These are phyloP conservation scores for Mollisia scopiformis DNA, from an alignment of 2,329 filamentous ascomycete species.

Conservation along the genomic window DNA sequence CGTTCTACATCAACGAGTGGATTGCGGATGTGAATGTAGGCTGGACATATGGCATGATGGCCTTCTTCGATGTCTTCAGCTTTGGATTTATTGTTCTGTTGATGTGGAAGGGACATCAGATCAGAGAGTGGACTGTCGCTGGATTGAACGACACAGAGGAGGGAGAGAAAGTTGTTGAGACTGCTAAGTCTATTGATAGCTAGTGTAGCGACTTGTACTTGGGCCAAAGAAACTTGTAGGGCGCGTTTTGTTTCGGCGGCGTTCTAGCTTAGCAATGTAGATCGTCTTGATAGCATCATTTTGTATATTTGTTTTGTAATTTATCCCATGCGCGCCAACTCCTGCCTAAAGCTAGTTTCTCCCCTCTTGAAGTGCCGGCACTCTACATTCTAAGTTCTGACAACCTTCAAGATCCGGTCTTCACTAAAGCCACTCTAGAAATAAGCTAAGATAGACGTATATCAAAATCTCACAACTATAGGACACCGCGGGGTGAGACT, in stretches of 20 bases:
- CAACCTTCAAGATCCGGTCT: too few relatives aligned
- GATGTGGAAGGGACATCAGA: constrained; percentile 33
- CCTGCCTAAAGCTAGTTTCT: too few relatives aligned
- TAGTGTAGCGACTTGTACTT: too few relatives aligned
- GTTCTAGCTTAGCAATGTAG: not conserved
- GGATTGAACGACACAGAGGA: constrained; percentile 31
- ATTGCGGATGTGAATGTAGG: constrained; percentile 39
- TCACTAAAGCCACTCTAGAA: too few relatives aligned
- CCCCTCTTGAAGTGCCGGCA: not conserved
- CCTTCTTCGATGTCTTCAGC: constrained; percentile 37
- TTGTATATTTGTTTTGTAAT: not conserved
- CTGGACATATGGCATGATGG: constrained; percentile 45
- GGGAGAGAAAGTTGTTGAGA: constrained; percentile 22
- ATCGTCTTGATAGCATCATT: not conserved
- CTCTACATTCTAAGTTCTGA: too few relatives aligned
- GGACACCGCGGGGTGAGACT: not conserved
- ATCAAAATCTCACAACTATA: not conserved
- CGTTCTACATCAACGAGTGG: constrained; percentile 44
- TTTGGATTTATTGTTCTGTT: constrained; percentile 32
- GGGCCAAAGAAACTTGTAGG: too few relatives aligned
- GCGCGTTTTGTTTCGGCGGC: not conserved
- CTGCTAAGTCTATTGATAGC: not conserved
- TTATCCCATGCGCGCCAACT: not conserved
- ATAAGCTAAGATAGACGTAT: not conserved
- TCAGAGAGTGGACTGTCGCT: constrained; percentile 20